Evolutionary conservation across 169 alveolate species (phyloP), one percentile per base, ranked within the genome.

Genomic region (Perkinsus olseni): DNA sequence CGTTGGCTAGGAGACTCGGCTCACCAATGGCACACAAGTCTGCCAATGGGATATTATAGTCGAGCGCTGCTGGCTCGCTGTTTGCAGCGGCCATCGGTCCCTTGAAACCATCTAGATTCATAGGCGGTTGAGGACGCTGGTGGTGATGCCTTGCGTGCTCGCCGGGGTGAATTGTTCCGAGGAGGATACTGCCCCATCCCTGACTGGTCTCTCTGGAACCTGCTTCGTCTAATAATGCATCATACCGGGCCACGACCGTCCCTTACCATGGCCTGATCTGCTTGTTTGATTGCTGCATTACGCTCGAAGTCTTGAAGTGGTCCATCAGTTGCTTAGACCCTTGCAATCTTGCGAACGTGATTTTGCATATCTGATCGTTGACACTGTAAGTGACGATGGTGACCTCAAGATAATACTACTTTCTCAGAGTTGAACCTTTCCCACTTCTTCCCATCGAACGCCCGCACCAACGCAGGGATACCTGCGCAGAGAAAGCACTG

Each of bases 361-460:
- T 91, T 36, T 92, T 93, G 50, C 96, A 95, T 93, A n/a, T 62
- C 82, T 62, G 82, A 62, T 10, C 6, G 17, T 6, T 45, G 62
- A 45, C 62, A 45, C 17, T 6, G 62, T n/a, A n/a, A n/a, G n/a
- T n/a, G n/a, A n/a, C n/a, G n/a, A n/a, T n/a, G n/a, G n/a, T n/a
- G n/a, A n/a, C n/a, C n/a, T n/a, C n/a, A n/a, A n/a, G 28, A 28
- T 62, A 28, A 3, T 28, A 13, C 37, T 28, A 62, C 94, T 74
- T 96, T 96, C 8, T 95, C 96, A 38, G 95, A 92, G 93, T 96
- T 95, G 92, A 95, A 95, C 93, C 92, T 92, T 92, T 95, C 95
- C 96, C 97, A 96, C 74, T 92, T 94, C 92, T 93, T 95, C 45
- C 96, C 96, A 48, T 95, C 74, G 91, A 92, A 95, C 38, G 74